Evolutionary conservation across 352 stramenopile genomes (phyloP).

Genomic region (Phytophthora palmivora): DNA sequence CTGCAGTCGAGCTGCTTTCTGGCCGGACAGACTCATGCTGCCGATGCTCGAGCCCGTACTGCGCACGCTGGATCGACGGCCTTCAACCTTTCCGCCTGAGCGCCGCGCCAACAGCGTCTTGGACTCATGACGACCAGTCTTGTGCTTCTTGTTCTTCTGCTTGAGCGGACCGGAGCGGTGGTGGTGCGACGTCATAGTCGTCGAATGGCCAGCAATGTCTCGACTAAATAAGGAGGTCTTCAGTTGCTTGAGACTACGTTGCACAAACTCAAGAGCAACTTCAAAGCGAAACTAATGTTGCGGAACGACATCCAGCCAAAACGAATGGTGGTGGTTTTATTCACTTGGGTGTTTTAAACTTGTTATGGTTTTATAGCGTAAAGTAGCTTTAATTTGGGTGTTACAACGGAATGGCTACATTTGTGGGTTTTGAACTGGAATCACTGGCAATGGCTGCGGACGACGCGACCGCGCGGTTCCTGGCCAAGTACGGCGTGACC

Average conservation of each 20-base stretch:
- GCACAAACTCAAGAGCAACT: no score
- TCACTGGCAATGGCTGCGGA: constrained; percentile 33
- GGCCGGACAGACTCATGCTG: constrained; percentile 62
- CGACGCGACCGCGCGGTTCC: constrained; percentile 49
- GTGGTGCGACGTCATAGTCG: constrained; percentile 74
- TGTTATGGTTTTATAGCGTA: no score
- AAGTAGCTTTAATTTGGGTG: no score
- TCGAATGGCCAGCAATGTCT: constrained; percentile 14
- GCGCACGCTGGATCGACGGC: constrained; percentile 47
- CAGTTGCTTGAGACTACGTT: no score
- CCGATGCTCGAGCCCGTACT: constrained; percentile 46
- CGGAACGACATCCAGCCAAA: no score
- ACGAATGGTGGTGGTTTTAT: no score
- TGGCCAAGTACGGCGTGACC: constrained; percentile 68
- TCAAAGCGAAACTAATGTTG: no score
- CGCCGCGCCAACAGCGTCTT: constrained; percentile 80
- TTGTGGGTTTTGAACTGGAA: constrained; percentile 9
- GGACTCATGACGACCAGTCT: constrained; percentile 82
- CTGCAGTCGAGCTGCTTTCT: constrained; percentile 81
- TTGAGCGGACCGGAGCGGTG: constrained; percentile 90
- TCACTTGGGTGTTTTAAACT: no score
- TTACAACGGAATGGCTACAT: no score
- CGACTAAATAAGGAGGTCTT: no score
- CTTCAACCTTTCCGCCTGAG: constrained; percentile 80
- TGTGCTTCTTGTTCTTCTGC: constrained; percentile 94